phyloP scores from a whole-genome alignment of 73 alveolate genomes.

The Effrenium voratum region DNA sequence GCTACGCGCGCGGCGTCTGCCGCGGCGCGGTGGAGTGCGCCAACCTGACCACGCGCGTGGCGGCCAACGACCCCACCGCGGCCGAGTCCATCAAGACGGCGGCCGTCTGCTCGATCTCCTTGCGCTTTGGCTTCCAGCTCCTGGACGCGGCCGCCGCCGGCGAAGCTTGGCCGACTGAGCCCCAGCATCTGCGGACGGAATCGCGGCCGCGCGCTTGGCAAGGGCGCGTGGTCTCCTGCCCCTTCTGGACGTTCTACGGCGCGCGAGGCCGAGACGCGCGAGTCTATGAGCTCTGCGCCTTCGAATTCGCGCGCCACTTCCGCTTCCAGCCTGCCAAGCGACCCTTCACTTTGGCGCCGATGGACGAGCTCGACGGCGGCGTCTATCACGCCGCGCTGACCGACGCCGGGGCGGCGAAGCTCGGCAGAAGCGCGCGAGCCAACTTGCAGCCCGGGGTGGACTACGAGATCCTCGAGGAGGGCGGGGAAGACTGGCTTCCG shows the following conservation, averaged over 20 bases:
- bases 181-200: neutral
- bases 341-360: neutral
- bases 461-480: slow-evolving; percentile 5
- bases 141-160: neutral
- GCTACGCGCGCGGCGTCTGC: slow-evolving; percentile 18
- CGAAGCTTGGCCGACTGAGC: slow-evolving; percentile 20
- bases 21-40: slow-evolving; percentile 43
- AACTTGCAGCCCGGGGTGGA: neutral
- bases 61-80: neutral
- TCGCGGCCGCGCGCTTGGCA: neutral
- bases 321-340: slow-evolving; percentile 8
- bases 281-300: slow-evolving; percentile 3
- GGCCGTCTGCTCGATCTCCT: neutral
- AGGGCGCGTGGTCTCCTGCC: neutral
- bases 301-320: slow-evolving; percentile 33
- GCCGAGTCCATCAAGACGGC: slow-evolving; percentile 60
- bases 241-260: slow-evolving; percentile 45
- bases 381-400: slow-evolving; percentile 15
- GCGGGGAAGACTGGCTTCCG: slow-evolving; percentile 20
- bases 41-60: neutral
- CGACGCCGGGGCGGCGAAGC: slow-evolving; percentile 8
- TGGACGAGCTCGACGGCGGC: neutral
- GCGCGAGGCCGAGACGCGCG: slow-evolving; percentile 35
- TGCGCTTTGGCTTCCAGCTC: neutral
- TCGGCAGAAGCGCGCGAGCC: neutral